phyloP scores from a whole-genome alignment of 2,329 filamentous ascomycete species.

The Exophiala bonariae region DNA sequence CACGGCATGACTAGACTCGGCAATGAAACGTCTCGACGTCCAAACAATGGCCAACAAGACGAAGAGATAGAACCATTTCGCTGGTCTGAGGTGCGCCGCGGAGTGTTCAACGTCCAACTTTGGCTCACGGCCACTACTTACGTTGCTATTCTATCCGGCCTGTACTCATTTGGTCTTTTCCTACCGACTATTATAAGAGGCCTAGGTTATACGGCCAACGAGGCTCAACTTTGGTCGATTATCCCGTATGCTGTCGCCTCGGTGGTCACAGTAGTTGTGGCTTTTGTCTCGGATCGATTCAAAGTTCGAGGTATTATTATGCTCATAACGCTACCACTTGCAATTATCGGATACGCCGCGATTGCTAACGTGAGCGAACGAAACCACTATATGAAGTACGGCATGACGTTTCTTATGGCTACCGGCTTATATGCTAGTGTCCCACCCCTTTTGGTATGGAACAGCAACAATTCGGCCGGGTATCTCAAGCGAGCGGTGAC shows the following conservation, averaged over 20 bases:
- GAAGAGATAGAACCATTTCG: slow-evolving; percentile 67
- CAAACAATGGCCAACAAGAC: slow-evolving; percentile 47
- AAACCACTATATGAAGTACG: slow-evolving; percentile 54
- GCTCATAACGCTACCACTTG: slow-evolving; percentile 62
- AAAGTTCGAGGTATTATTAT: slow-evolving; percentile 64
- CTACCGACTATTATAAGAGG: slow-evolving; percentile 73
- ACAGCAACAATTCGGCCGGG: slow-evolving; percentile 66
- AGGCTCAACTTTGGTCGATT: slow-evolving; percentile 70
- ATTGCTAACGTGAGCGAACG: slow-evolving; percentile 58
- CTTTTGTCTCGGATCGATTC: slow-evolving; percentile 75
- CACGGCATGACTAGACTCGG: slow-evolving; percentile 70
- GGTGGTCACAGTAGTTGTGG: slow-evolving; percentile 66
- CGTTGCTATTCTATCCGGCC: slow-evolving; percentile 76
- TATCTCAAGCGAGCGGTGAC: slow-evolving; percentile 68
- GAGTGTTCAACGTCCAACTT: slow-evolving; percentile 66
- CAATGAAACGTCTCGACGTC: slow-evolving; percentile 66
- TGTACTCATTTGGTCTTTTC: slow-evolving; percentile 77
- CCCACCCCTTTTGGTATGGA: slow-evolving; percentile 64
- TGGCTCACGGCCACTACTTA: slow-evolving; percentile 80
- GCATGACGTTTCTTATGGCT: slow-evolving; percentile 68
- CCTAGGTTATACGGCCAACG: slow-evolving; percentile 60
- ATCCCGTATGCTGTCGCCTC: slow-evolving; percentile 74
- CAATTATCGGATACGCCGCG: slow-evolving; percentile 66
- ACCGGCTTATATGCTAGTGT: slow-evolving; percentile 64
- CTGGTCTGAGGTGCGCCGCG: slow-evolving; percentile 69